Percentiles rank a stretch among this genome's conserved stretches.
Conservation (phyloP, 192 early-diverging fungal genomes). For the Coemansia sp. region DNA sequence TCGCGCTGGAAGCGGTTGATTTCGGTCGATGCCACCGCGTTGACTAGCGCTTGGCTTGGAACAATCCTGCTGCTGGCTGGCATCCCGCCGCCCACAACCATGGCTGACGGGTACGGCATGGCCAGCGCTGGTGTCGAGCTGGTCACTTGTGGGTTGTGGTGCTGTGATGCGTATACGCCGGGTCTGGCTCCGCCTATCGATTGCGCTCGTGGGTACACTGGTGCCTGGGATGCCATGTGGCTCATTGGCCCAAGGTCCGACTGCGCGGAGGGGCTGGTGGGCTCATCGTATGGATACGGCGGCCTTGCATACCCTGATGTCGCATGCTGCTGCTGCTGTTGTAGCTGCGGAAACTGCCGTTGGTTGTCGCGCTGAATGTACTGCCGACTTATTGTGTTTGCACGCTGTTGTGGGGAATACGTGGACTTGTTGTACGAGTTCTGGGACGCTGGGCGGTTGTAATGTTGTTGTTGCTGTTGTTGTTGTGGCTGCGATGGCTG, state of each 20-base stretch:
- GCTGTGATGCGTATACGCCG: conserved; percentile 12
- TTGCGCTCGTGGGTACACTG: conserved; percentile 29
- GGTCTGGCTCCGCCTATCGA: conserved; percentile 6
- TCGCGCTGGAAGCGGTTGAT: conserved; percentile 46
- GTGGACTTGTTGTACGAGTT: background rate
- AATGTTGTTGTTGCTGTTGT: background rate
- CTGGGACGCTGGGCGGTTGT: background rate
- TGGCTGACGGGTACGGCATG: conserved; percentile 41
- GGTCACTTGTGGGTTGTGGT: background rate
- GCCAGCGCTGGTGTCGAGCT: conserved; percentile 5
- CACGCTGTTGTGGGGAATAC: conserved; percentile 8
- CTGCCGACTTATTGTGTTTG: background rate
- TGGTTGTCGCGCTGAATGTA: conserved; percentile 12
- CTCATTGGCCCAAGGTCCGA: conserved; percentile 24
- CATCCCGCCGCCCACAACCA: conserved; percentile 54
- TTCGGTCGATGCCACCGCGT: conserved; percentile 34
- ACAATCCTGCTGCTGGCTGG: conserved; percentile 30
- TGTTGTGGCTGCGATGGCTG: conserved; percentile 15
- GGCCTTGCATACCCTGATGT: conserved; percentile 11
- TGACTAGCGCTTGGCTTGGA: conserved; percentile 39
- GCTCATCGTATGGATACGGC: conserved; percentile 11
- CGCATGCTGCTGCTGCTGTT: conserved; percentile 19
- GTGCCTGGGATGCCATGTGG: conserved; percentile 6
- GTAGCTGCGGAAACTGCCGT: conserved; percentile 7
- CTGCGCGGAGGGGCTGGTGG: conserved; percentile 25